phyloP scores from a whole-genome alignment of 768 basidiomycete genomes.

The Tephrocybe sp. region DNA sequence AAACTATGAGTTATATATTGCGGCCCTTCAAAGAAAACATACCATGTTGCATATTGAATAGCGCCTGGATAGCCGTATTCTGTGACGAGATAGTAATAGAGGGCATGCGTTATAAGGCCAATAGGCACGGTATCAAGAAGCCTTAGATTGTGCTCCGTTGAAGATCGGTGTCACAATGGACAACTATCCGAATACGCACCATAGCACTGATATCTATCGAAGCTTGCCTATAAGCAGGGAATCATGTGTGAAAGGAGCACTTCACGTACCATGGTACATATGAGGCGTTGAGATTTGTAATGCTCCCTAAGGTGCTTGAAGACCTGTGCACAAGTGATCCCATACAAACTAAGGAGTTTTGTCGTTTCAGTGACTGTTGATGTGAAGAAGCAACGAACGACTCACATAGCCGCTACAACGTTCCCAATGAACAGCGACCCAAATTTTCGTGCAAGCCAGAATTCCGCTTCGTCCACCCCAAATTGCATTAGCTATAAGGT shows the following conservation, averaged over 20 bases:
- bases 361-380: not conserved
- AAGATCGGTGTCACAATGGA: not conserved
- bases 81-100: conserved; percentile 11
- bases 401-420: not conserved
- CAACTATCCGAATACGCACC: not conserved
- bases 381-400: not conserved
- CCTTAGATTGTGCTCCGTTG: conserved; percentile 32
- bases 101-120: conserved; percentile 10
- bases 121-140: conserved; percentile 7
- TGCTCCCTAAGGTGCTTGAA: not conserved
- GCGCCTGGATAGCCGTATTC: conserved; percentile 3
- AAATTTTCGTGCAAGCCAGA: not conserved
- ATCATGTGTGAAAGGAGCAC: not conserved
- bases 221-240: not conserved
- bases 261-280: not conserved
- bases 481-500: no score
- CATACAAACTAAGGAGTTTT: conserved; percentile 8
- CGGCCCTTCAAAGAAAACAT: not conserved
- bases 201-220: not conserved
- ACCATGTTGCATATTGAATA: conserved; percentile 7
- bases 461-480: not conserved
- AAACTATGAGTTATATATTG: not conserved
- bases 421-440: not conserved
- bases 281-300: not conserved
- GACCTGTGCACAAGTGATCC: conserved; percentile 4